Evolutionary conservation across 2,329 filamentous ascomycete species (phyloP), one percentile per base, ranked within the genome.

Genomic region (Colletotrichum tropicale): DNA sequence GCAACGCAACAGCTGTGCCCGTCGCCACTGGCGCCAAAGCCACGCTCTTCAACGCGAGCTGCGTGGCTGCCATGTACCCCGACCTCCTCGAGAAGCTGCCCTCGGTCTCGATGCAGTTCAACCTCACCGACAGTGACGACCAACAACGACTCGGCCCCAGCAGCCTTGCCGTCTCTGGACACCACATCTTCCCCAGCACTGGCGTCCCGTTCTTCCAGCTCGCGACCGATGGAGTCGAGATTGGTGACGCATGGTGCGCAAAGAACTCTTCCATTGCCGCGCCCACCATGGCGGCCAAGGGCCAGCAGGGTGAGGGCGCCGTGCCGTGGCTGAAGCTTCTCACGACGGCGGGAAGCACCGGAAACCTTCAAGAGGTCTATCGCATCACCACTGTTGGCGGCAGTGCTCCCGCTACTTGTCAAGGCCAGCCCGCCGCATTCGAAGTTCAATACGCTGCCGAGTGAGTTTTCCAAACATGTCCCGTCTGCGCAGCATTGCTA

Each of bases 41-140:
- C 70, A 93, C 91, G 2, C 94, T 98, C 80, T 98, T 94, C 92
- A 96, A 98, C 85, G 94, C 93, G 75, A 94, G 93, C 79, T 98
- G 96, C 86, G 85, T 96, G 38, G 94, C 94, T 8, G 89, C 94
- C 56, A 87, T 91, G 78, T 93, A 92, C 80, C 93, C 95, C 1
- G 89, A 92, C 70, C 87, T 97, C 18, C 87, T 96, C 56, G 82
- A 88, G 77, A 84, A 89, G 71, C 88, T 98, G 24, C 92, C 95
- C 5, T 87, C 87, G 75, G 90, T 95, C 73, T 91, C 93, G 2
- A 89, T 98, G 71, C 88, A 92, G 81, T 94, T 94, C 81, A 87
- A 92, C 81, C 86, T 93, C 65, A 70, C 66, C n/a, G 24, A 58
- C 26, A 26, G 56, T 66, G 71, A 70, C 18, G 24, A 24, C 18